Percentiles rank a stretch among this genome's conserved stretches.
These are phyloP conservation scores for Cetradonia linearis DNA, from an alignment of 495 filamentous ascomycete species.

Conservation along the genomic window DNA sequence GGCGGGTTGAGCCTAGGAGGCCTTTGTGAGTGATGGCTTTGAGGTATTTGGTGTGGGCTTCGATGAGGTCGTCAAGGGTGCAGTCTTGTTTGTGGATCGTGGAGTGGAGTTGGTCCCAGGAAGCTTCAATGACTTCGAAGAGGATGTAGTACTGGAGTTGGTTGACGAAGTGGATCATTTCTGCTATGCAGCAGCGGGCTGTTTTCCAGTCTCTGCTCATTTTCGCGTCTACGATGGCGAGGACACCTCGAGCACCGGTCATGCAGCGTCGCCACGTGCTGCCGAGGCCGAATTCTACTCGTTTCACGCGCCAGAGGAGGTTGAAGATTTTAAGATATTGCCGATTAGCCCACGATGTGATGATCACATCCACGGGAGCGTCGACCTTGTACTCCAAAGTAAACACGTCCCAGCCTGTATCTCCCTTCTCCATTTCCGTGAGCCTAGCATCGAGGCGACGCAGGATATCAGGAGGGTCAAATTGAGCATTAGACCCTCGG, in stretches of 20 bases:
- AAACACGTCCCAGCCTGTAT: constrained; percentile 99
- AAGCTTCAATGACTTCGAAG: constrained; percentile 90
- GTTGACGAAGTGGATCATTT: constrained; percentile 97
- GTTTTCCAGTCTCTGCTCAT: constrained; percentile 80
- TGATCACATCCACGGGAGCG: constrained; percentile 92
- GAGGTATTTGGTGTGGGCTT: constrained; percentile 82
- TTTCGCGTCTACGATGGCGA: constrained; percentile 67
- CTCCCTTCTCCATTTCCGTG: constrained; percentile 88
- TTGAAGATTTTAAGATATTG: constrained; percentile 99
- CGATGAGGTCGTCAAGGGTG: constrained; percentile 91
- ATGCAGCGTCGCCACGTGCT: constrained; percentile 93
- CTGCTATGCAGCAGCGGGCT: constrained; percentile 76
- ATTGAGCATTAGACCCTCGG: constrained; percentile 92
- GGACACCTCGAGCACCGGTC: constrained; percentile 85
- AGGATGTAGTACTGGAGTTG: constrained; percentile 98
- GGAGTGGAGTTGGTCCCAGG: constrained; percentile 78
- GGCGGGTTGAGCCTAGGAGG: constrained; percentile 59
- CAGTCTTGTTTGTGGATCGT: constrained; percentile 69
- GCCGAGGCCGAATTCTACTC: constrained; percentile 85
- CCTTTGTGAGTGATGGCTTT: constrained; percentile 94
- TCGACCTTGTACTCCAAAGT: constrained; percentile 98
- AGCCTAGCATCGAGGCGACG: constrained; percentile 89
- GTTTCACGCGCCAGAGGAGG: constrained; percentile 96
- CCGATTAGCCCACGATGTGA: constrained; percentile 85
- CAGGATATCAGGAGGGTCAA: constrained; percentile 85